Evolutionary conservation across 164 flowering plant genomes (phyloP).

Genomic region (Hamamelis virginiana): DNA sequence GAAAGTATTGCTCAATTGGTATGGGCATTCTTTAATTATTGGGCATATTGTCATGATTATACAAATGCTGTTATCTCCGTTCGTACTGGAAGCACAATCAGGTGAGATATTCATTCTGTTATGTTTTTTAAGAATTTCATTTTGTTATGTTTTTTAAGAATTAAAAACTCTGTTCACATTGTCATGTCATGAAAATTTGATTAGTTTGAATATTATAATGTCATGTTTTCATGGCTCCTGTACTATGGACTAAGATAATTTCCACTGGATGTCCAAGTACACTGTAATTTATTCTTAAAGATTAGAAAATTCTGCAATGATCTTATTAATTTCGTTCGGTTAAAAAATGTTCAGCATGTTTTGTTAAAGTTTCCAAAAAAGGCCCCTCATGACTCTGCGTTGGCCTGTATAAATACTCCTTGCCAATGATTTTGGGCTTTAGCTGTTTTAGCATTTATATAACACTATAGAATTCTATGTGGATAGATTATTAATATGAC

Average conservation of each 20-base stretch:
- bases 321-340: too few species aligned
- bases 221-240: neutral
- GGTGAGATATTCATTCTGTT: slow-evolving; percentile 40
- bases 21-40: slow-evolving; percentile 89
- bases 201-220: neutral
- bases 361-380: too few species aligned
- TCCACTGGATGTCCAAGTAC: too few species aligned
- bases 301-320: too few species aligned
- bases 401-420: too few species aligned
- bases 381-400: too few species aligned
- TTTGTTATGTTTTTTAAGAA: too few species aligned
- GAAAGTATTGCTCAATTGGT: slow-evolving; percentile 72
- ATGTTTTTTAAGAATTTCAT: neutral
- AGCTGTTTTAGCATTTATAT: neutral
- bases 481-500: neutral
- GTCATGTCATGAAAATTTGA: neutral
- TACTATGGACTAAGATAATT: neutral
- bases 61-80: slow-evolving; percentile 80
- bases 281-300: too few species aligned
- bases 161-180: too few species aligned
- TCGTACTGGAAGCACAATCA: slow-evolving; percentile 71
- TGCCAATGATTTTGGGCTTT: neutral
- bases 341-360: too few species aligned
- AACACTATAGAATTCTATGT: neutral
- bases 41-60: slow-evolving; percentile 96